Base-by-base conservation (phyloP, 805 yeast species). In the Saccharomyces eubayanus region DNA sequence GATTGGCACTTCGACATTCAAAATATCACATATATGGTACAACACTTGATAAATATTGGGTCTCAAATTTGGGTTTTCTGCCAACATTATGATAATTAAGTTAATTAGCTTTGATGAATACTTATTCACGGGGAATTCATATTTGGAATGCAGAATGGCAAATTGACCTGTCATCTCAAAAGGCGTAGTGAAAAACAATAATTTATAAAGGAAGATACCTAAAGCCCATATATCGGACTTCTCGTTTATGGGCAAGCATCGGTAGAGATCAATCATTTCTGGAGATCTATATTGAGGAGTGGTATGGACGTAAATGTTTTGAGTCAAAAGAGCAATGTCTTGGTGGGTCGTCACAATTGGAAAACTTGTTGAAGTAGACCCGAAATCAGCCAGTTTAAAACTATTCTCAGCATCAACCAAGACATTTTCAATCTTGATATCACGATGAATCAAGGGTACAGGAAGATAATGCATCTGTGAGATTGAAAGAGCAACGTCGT, bases 211-310 rank as follows among this genome's bases (percentile, higher is more conserved):
- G 57, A 94, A 88, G 31, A 94, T 85, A 10, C 99, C 99, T 49
- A 92, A 73, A 0, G 99, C 99, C 99, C 99, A 92, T 49, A 92
- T 87, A 71, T 92, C 99, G 6, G 92, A 78, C 69, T 89, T 89
- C 63, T 91, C 95, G 69, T 92, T 94, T 45, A 92, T 87, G 1
- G 97, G 94, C 48, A 83, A 73, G 6, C 90, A 87, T 48, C 89
- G 75, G 66, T 85, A 85, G 28, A 91, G 76, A 70, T 92, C 97
- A 53, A 92, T 81, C 98, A 92, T 94, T 67, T 92, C 99, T 0
- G 99, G 99, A 0, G 95, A 77, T 58, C 99, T 76, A 67, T 92
- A 92, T 69, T 94, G 99, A 14, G 96, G 96, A 3, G 99, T 92
- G 0, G 99, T 92, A 65, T 92, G 96, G 58, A 84, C 82, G 63